Base-by-base conservation (phyloP, 2,329 filamentous ascomycete genomes). In the Trichoderma atrobrunneum region DNA sequence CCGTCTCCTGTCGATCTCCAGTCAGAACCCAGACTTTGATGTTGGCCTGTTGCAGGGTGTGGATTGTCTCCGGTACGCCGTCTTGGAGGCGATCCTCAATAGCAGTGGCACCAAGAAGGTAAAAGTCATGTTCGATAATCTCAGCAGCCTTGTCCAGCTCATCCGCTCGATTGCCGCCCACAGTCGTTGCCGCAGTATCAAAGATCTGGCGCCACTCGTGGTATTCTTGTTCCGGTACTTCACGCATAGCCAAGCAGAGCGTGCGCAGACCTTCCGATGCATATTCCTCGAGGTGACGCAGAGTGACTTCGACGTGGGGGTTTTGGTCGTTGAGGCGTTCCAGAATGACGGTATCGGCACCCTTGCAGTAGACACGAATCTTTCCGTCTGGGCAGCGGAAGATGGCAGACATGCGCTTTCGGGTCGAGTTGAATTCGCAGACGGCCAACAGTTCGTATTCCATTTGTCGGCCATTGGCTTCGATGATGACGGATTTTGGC, bases 11-110 rank as follows among this genome's bases (percentile, higher is more conserved):
- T 78, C 96, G 90, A 85, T 99, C 96, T 77, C 96, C 96, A 51
- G 96, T 99, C 81, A 99, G 83, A 24, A 99, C 96, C 96, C 96
- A 99, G 70, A 99, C 92, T 83, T 99, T 99, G 86, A 99, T 98
- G 68, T 95, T 95, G 28, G 97, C 96, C 75, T 95, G 93, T 81
- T 99, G 97, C 32, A 99, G 86, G 0, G 96, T 99, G 81, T 98
- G 94, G 72, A 99, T 99, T 0, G 96, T 99, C 81, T 99, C 96
- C 2, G 96, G 96, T 18, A 99, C 96, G 69, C 97, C 96, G 77
- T 99, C 97, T 81, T 99, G 96, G 36, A 99, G 87, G 74, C 93
- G 92, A 85, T 99, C 96, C 82, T 99, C 96, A 75, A 99, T 99
- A 69, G 96, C 96, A 26, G 96, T 99, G 5, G 97, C 95, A 59